phyloP scores from a whole-genome alignment of 805 yeast genomes.

The Wickerhamomyces chambardii region DNA sequence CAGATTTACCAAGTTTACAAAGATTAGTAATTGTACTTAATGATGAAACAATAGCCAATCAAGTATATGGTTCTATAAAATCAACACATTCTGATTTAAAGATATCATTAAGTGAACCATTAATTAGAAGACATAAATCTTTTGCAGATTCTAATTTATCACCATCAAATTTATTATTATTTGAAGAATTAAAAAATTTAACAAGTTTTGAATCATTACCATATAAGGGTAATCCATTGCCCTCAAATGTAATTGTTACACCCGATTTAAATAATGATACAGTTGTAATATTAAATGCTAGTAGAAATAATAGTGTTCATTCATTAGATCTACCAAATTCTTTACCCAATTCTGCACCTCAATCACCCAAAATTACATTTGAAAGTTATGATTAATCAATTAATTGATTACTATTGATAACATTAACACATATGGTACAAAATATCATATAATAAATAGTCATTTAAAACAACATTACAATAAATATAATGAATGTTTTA shows the following conservation, averaged over 20 bases:
- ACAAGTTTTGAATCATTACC: slow-evolving; percentile 8
- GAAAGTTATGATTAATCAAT: slow-evolving; percentile 1
- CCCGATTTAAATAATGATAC: neutral
- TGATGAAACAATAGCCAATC: slow-evolving; percentile 15
- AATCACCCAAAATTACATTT: slow-evolving; percentile 12
- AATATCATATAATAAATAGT: no score
- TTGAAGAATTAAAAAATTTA: no score
- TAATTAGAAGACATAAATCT: slow-evolving; percentile 20
- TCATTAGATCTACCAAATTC: no score
- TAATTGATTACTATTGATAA: no score
- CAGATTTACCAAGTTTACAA: slow-evolving; percentile 29
- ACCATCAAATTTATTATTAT: slow-evolving; percentile 4
- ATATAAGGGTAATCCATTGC: slow-evolving; percentile 14
- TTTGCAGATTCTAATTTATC: slow-evolving; percentile 6
- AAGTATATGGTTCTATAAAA: slow-evolving; percentile 14
- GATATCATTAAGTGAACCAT: slow-evolving; percentile 24
- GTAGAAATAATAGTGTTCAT: no score
- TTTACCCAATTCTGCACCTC: slow-evolving; percentile 5
- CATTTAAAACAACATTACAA: no score
- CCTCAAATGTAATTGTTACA: slow-evolving; percentile 1
- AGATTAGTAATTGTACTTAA: slow-evolving; percentile 31
- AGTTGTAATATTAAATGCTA: neutral
- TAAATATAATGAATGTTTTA: no score
- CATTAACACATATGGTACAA: no score
- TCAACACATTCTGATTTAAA: slow-evolving; percentile 12